Conservation (phyloP, 2,329 filamentous ascomycete species). For the Venturia pyrina region DNA sequence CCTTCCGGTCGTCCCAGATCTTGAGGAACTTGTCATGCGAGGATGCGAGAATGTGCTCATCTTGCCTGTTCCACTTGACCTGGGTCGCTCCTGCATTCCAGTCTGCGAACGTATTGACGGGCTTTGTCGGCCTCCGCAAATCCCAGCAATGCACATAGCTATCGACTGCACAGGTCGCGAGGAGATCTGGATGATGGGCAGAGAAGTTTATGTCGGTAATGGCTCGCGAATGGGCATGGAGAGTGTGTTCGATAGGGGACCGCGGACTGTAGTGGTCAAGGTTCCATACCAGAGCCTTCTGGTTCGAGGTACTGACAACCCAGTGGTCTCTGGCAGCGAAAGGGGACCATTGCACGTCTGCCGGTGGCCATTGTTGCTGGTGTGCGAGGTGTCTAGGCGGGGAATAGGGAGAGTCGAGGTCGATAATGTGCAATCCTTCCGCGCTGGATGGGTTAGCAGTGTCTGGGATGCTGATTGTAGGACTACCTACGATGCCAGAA, state of each 20-base stretch:
- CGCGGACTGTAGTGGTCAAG: slow-evolving; percentile 60
- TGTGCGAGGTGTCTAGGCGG: slow-evolving; percentile 77
- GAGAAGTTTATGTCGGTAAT: slow-evolving; percentile 97
- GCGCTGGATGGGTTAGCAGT: slow-evolving; percentile 40
- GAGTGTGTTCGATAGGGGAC: slow-evolving; percentile 77
- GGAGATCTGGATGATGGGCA: slow-evolving; percentile 77
- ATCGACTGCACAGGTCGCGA: slow-evolving; percentile 86
- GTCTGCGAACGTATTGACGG: slow-evolving; percentile 74
- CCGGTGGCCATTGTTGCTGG: slow-evolving; percentile 85
- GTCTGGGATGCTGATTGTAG: slow-evolving; percentile 33
- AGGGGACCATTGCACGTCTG: slow-evolving; percentile 94
- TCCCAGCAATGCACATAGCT: slow-evolving; percentile 93
- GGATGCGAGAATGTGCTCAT: slow-evolving; percentile 78
- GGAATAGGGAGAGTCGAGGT: slow-evolving; percentile 81
- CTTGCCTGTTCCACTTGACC: slow-evolving; percentile 87
- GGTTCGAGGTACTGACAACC: slow-evolving; percentile 90
- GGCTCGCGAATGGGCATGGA: slow-evolving; percentile 75
- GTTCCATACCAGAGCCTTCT: slow-evolving; percentile 91
- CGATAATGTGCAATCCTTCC: slow-evolving; percentile 82
- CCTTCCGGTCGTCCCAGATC: slow-evolving; percentile 81
- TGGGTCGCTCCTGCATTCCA: slow-evolving; percentile 92
- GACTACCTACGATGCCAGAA: slow-evolving; percentile 61
- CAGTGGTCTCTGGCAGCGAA: slow-evolving; percentile 84
- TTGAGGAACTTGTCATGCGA: slow-evolving; percentile 81
- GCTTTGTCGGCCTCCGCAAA: slow-evolving; percentile 61